Conservation (phyloP, 2,329 filamentous ascomycete species). For the Claviceps digitariae region DNA sequence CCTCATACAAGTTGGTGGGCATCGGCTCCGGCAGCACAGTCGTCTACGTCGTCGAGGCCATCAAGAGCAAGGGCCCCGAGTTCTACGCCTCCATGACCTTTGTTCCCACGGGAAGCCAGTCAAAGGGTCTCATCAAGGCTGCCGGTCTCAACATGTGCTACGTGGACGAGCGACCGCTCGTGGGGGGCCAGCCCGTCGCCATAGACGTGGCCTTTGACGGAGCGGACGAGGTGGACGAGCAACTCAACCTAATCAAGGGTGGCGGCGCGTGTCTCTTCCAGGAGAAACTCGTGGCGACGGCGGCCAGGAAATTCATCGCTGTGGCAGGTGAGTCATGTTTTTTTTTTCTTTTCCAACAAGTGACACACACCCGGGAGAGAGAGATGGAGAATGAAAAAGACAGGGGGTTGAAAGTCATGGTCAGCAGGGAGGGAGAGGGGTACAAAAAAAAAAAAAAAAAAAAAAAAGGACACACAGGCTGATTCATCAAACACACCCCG, state of each 20-base stretch:
- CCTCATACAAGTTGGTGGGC: conserved; percentile 51
- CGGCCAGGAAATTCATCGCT: conserved; percentile 74
- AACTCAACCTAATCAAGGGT: conserved; percentile 94
- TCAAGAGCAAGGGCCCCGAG: conserved; percentile 43
- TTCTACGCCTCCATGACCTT: conserved; percentile 60
- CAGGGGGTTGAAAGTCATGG: not conserved
- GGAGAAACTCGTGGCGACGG: conserved; percentile 86
- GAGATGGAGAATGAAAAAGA: not conserved
- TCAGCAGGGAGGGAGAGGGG: too few relatives aligned
- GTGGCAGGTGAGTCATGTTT: conserved; percentile 52
- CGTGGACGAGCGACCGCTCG: conserved; percentile 57
- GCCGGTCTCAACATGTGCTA: conserved; percentile 66
- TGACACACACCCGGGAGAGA: too few relatives aligned
- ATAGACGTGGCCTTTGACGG: conserved; percentile 93
- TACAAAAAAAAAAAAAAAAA: not conserved
- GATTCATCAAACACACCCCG: not conserved
- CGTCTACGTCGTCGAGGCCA: conserved; percentile 74
- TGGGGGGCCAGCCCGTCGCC: conserved; percentile 26
- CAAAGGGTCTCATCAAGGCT: conserved; percentile 68
- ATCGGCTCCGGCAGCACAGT: conserved; percentile 76
- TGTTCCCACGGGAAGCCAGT: conserved; percentile 85
- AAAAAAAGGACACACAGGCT: not conserved
- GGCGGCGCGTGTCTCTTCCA: conserved; percentile 96
- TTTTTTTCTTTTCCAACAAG: not conserved
- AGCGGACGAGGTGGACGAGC: conserved; percentile 89